Evolutionary conservation across 441 rosid species (phyloP).

Genomic region (Erodium chrysanthum): DNA sequence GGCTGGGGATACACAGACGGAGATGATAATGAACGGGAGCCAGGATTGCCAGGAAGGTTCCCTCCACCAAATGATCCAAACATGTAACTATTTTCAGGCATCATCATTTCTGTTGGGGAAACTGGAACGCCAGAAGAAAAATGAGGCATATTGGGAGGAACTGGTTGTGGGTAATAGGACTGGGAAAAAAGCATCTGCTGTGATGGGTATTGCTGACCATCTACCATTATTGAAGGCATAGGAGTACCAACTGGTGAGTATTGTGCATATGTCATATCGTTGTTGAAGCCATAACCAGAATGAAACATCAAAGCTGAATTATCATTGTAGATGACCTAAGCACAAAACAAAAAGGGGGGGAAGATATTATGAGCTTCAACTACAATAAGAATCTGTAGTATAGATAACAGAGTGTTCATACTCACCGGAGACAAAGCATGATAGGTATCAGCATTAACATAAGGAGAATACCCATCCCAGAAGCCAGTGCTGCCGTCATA

Average conservation of each 20-base stretch:
- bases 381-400: background rate
- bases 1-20: conserved; percentile 50
- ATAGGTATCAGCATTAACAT: conserved; percentile 39
- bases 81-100: conserved; percentile 39
- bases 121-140: conserved; percentile 32
- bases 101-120: conserved; percentile 27
- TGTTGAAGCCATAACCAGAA: conserved; percentile 47
- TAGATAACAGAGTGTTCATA: background rate
- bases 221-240: conserved; percentile 46
- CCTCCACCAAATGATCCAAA: conserved; percentile 45
- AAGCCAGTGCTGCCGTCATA: conserved; percentile 32
- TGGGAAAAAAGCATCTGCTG: conserved; percentile 48
- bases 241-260: conserved; percentile 46
- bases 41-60: conserved; percentile 32
- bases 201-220: conserved; percentile 43
- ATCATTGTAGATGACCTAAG: conserved; percentile 53
- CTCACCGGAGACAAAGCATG: conserved; percentile 53
- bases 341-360: conserved; percentile 1
- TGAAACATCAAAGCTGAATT: conserved; percentile 44
- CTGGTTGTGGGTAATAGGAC: conserved; percentile 37
- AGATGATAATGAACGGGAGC: conserved; percentile 33
- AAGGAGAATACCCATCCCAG: conserved; percentile 51
- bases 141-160: conserved; percentile 28
- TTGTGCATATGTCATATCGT: conserved; percentile 46
- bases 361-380: background rate